These are phyloP conservation scores for Fusarium pseudograminearum DNA, from an alignment of 2,329 filamentous ascomycete species.

Conservation along the genomic window DNA sequence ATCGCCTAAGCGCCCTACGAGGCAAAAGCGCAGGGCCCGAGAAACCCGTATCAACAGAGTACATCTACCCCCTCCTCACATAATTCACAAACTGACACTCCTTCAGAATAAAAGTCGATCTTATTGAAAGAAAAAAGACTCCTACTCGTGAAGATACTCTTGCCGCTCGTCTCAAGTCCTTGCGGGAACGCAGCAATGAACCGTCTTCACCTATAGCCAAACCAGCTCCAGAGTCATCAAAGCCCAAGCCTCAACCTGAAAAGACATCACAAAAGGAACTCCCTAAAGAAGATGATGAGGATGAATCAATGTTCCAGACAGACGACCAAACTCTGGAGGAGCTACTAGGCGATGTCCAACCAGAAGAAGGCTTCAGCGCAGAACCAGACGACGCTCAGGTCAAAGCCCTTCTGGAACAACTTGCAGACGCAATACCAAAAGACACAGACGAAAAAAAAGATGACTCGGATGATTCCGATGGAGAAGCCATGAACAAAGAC, in stretches of 20 bases:
- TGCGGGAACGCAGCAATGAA: conserved; percentile 58
- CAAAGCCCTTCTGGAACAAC: conserved; percentile 54
- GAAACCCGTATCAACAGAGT: conserved; percentile 56
- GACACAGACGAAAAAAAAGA: conserved; percentile 24
- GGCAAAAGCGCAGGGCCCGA: conserved; percentile 52
- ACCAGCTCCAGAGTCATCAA: neutral
- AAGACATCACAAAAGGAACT: neutral
- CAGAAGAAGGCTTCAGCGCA: conserved; percentile 48
- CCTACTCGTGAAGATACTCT: conserved; percentile 64
- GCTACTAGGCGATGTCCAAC: conserved; percentile 59
- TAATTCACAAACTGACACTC: conserved; percentile 8
- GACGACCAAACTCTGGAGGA: conserved; percentile 67
- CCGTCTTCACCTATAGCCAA: conserved; percentile 38
- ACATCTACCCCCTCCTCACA: conserved; percentile 30
- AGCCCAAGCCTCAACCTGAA: conserved; percentile 5
- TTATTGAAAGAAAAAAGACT: conserved; percentile 58
- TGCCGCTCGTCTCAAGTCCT: conserved; percentile 63
- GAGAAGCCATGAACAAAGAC: conserved; percentile 60
- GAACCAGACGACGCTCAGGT: conserved; percentile 51
- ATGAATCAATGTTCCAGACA: conserved; percentile 57
- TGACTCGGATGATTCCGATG: conserved; percentile 62
- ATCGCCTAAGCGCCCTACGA: conserved; percentile 66
- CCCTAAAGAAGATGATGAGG: conserved; percentile 50
- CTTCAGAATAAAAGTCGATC: conserved; percentile 49
- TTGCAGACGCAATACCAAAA: conserved; percentile 52